These are phyloP conservation scores for Penicillium riverlandense DNA, from an alignment of 495 filamentous ascomycete species.

Conservation along the genomic window DNA sequence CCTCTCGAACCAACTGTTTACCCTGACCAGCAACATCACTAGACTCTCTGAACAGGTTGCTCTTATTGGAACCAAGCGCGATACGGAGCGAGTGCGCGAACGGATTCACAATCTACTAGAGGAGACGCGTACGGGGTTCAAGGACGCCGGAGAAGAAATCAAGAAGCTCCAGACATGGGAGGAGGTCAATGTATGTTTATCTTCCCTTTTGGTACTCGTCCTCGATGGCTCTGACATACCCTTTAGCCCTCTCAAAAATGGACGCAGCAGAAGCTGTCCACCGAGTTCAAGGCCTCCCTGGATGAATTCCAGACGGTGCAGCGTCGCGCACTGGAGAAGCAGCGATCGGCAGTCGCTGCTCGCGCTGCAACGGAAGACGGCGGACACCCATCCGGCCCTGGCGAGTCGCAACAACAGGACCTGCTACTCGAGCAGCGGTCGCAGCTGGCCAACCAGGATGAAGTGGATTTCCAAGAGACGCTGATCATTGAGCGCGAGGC, in stretches of 20 bases:
- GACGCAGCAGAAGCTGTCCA: constrained; percentile 87
- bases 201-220: background rate
- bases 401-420: constrained; percentile 45
- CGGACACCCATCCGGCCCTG: constrained; percentile 24
- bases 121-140: constrained; percentile 79
- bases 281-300: constrained; percentile 81
- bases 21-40: constrained; percentile 78
- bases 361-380: constrained; percentile 62
- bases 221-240: constrained; percentile 2
- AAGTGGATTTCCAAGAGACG: constrained; percentile 96
- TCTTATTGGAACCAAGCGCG: constrained; percentile 79
- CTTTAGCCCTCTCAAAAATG: constrained; percentile 83
- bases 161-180: constrained; percentile 90
- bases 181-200: constrained; percentile 70
- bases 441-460: constrained; percentile 81
- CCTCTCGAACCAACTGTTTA: constrained; percentile 79
- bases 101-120: constrained; percentile 79
- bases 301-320: constrained; percentile 88
- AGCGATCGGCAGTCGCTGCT: constrained; percentile 76
- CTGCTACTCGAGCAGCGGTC: constrained; percentile 71
- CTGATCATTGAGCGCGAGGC: constrained; percentile 92
- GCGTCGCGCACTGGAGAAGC: constrained; percentile 81
- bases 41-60: constrained; percentile 72
- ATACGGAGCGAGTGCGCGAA: constrained; percentile 86
- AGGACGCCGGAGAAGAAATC: constrained; percentile 84